Conservation (phyloP, 306 rosid species). For the Prosopis cineraria region DNA sequence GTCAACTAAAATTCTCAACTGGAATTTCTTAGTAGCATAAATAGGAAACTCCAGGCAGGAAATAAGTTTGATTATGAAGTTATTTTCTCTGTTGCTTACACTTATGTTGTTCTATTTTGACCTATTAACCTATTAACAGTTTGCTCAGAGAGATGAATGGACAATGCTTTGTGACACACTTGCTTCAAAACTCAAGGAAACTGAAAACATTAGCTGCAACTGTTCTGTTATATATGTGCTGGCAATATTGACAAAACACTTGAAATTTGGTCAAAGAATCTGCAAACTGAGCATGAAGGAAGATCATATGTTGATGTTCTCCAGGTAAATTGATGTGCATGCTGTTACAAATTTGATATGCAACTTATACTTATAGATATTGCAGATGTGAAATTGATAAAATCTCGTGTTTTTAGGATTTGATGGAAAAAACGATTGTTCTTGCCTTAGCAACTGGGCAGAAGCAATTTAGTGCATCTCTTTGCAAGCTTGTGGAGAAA, state of each 20-base stretch:
- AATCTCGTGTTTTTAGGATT: constrained; percentile 57
- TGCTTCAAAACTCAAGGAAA: constrained; percentile 83
- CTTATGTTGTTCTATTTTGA: constrained; percentile 37
- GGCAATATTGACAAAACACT: constrained; percentile 96
- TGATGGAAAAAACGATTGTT: constrained; percentile 99
- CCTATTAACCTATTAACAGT: constrained; percentile 73
- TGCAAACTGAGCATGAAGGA: constrained; percentile 67
- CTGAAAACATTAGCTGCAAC: constrained; percentile 95
- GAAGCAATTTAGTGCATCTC: constrained; percentile 89
- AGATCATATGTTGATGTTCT: constrained; percentile 92
- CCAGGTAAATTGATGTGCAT: constrained; percentile 64
- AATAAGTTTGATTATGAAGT: constrained; percentile 17
- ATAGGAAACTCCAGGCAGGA: neutral
- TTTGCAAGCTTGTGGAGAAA: constrained; percentile 98
- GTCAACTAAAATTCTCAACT: neutral
- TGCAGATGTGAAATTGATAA: constrained; percentile 39
- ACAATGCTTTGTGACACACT: constrained; percentile 86
- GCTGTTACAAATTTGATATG: constrained; percentile 11
- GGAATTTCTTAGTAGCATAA: constrained; percentile 1
- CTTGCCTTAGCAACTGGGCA: constrained; percentile 98
- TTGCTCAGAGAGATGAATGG: constrained; percentile 96
- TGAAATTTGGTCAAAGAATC: constrained; percentile 93
- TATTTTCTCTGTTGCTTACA: neutral
- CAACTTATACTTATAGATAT: constrained; percentile 7
- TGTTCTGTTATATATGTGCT: constrained; percentile 93